Base-by-base conservation (phyloP, 305 asterid genomes). In the Fraxinus latifolia region DNA sequence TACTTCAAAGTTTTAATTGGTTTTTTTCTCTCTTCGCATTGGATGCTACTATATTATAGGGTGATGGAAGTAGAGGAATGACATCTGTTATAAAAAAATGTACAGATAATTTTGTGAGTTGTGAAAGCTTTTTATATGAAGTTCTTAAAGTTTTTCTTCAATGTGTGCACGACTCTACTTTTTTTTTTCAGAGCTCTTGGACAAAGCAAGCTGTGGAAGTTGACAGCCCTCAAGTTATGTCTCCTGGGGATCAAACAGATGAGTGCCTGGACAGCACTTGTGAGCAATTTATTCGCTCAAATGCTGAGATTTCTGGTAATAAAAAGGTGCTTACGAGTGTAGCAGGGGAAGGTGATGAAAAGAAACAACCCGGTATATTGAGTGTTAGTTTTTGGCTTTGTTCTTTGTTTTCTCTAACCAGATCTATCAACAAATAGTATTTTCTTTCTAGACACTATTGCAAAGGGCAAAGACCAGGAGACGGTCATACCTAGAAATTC, bases 161-260 rank as follows among this genome's bases (percentile, higher is more conserved):
- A 65, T 9, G 17, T 68, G 42, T 5, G 42, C 39, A 68, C 77
- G 17, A 84, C 47, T 25, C 44, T 68, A 65, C 53, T 9, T 37
- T 36, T 75, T 84, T 87, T 47, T 50, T 77, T 42, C 93, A 93
- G 98, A 92, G 90, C 84, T 92, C 97, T 73, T 91, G 98, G 98
- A 91, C 97, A 72, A 92, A 92, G 80, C 93, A 90, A 82, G 96
- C 90, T 83, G 88, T 86, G 80, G 93, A 90, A 84, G 88, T 85
- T 85, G 93, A 90, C 73, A 89, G 91, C 91, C 83, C 93, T 83
- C 91, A 82, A 87, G 88, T 85, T 86, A 78, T 82, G 76, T 89
- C 93, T 81, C 94, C 93, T 79, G 72, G 81, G 82, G 82, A 89
- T 86, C 90, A 87, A 84, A 89, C 81, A 53, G 89, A 87, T 79